Conservation (phyloP, 2,329 filamentous ascomycete species). For the Plectosphaerella plurivora region DNA sequence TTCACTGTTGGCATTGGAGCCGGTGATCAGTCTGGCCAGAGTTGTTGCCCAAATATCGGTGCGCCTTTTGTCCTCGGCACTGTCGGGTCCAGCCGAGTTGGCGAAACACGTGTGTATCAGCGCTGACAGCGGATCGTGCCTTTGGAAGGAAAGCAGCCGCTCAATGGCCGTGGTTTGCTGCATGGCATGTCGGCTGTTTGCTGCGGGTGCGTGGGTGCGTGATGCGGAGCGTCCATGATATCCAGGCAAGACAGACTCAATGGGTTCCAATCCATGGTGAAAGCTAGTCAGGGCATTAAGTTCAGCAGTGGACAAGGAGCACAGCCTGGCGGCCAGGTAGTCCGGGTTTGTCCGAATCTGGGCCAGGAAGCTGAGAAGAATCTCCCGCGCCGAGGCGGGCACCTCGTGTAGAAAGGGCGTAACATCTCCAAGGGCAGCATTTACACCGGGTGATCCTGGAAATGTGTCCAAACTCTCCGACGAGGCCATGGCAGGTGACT, state of each 20-base stretch:
- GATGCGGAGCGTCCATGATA: constrained; percentile 35
- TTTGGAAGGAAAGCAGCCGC: constrained; percentile 80
- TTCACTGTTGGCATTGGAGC: constrained; percentile 71
- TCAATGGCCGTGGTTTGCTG: constrained; percentile 64
- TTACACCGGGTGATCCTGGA: background rate
- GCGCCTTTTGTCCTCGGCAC: constrained; percentile 72
- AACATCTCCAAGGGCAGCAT: background rate
- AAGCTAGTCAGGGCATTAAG: constrained; percentile 73
- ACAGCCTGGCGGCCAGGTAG: constrained; percentile 80
- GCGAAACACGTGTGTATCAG: constrained; percentile 87
- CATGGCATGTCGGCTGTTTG: constrained; percentile 22
- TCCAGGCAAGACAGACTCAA: constrained; percentile 74
- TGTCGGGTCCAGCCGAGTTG: constrained; percentile 77
- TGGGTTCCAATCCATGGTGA: constrained; percentile 72
- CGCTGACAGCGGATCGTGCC: constrained; percentile 79
- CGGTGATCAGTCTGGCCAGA: constrained; percentile 76
- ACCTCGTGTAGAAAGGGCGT: constrained; percentile 67
- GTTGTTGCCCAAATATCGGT: constrained; percentile 85
- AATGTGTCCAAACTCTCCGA: constrained; percentile 8
- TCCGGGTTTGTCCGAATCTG: constrained; percentile 81
- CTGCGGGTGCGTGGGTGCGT: constrained; percentile 39
- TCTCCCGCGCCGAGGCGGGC: constrained; percentile 67
- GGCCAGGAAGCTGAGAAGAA: constrained; percentile 74
- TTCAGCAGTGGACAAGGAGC: constrained; percentile 70
- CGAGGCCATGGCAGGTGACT: constrained; percentile 43